Conservation (phyloP, 345 rosid species). For the Arabis alpina region DNA sequence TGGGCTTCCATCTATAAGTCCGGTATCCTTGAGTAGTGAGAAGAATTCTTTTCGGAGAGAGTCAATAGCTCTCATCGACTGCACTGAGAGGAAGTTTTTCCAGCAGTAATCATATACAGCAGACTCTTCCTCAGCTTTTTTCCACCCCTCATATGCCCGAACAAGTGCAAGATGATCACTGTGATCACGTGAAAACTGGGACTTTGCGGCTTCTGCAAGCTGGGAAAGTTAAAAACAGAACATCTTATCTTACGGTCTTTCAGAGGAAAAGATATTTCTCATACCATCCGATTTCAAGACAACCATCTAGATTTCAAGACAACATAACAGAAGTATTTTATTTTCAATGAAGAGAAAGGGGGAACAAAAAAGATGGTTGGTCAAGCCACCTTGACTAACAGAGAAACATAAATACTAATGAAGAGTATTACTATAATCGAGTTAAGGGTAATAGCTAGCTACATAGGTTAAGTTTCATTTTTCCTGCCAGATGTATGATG, state of each 20-base stretch:
- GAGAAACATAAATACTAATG: slow-evolving; percentile 6
- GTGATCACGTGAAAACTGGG: slow-evolving; percentile 73
- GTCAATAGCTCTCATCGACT: slow-evolving; percentile 90
- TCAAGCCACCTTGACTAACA: slow-evolving; percentile 11
- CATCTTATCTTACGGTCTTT: slow-evolving; percentile 16
- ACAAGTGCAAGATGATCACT: slow-evolving; percentile 95
- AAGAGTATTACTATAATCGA: slow-evolving; percentile 10
- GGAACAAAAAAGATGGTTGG: not conserved
- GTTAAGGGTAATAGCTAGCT: not conserved
- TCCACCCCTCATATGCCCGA: slow-evolving; percentile 89
- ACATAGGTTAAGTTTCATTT: slow-evolving; percentile 1
- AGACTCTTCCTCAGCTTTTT: slow-evolving; percentile 70
- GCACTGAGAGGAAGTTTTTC: slow-evolving; percentile 83
- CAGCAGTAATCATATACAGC: slow-evolving; percentile 87
- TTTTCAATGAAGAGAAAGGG: not conserved
- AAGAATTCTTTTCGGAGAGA: slow-evolving; percentile 83
- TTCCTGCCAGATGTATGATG: slow-evolving; percentile 23
- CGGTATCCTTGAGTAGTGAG: slow-evolving; percentile 78
- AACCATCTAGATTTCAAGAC: slow-evolving; percentile 17
- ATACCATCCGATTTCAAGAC: slow-evolving; percentile 16
- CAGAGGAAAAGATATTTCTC: slow-evolving; percentile 22
- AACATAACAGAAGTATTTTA: slow-evolving; percentile 5
- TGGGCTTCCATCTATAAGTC: slow-evolving; percentile 64
- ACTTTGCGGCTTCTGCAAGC: slow-evolving; percentile 92
- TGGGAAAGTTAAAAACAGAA: slow-evolving; percentile 42